A percentile compares a stretch with the other conserved stretches of the same genome.
Conservation (phyloP, 1,284 basidiomycete species). For the Retiboletus fuscus region DNA sequence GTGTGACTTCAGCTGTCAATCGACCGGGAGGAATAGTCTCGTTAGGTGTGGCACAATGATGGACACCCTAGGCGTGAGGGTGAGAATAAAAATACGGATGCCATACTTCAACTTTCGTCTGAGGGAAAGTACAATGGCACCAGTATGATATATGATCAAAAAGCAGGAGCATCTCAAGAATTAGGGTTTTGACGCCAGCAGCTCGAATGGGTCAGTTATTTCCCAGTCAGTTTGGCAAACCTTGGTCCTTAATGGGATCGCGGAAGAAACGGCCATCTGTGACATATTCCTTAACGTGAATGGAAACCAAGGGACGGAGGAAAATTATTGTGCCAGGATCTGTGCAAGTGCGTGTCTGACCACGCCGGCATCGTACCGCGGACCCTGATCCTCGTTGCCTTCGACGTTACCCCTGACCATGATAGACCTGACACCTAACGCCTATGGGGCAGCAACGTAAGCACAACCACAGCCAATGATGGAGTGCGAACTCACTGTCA, state of each 20-base stretch:
- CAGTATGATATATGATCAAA: slow-evolving; percentile 16
- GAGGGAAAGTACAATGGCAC: slow-evolving; percentile 3
- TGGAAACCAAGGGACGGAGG: not conserved
- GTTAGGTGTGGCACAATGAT: not conserved
- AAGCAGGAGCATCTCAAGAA: slow-evolving; percentile 11
- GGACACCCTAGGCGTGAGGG: not conserved
- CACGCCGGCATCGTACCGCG: slow-evolving; percentile 63
- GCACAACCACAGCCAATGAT: slow-evolving; percentile 1
- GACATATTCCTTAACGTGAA: slow-evolving; percentile 5
- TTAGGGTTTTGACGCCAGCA: not conserved
- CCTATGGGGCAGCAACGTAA: slow-evolving; percentile 50
- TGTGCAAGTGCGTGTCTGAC: slow-evolving; percentile 62
- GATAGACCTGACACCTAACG: slow-evolving; percentile 71
- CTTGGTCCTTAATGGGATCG: slow-evolving; percentile 20
- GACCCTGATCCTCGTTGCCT: slow-evolving; percentile 39
- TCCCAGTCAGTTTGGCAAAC: slow-evolving; percentile 12
- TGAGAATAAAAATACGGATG: slow-evolving; percentile 4
- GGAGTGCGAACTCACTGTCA: slow-evolving; percentile 66
- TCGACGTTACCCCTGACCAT: slow-evolving; percentile 49
- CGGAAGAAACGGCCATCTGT: slow-evolving; percentile 20
- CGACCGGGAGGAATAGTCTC: not conserved
- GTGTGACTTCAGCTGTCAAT: slow-evolving; percentile 5
- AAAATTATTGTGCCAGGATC: slow-evolving; percentile 47
- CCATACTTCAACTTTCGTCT: slow-evolving; percentile 1
- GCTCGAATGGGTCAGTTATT: slow-evolving; percentile 7